phyloP scores from a whole-genome alignment of 306 rosid species.

The Medicago arabica region DNA sequence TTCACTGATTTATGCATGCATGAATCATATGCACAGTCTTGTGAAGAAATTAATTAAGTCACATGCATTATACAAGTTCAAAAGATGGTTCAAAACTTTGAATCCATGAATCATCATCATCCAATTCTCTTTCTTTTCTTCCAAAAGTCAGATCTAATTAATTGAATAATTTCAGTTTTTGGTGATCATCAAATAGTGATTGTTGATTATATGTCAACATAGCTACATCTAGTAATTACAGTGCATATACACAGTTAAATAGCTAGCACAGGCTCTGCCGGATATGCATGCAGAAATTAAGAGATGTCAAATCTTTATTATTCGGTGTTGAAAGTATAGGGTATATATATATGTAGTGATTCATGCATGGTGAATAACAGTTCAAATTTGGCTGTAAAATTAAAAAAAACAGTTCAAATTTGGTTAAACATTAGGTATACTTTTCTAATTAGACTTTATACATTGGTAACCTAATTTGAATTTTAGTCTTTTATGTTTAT shows the following conservation, averaged over 20 bases:
- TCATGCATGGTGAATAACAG: constrained; percentile 32
- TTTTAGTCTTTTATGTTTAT: neutral
- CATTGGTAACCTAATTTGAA: neutral
- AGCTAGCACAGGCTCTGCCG: neutral
- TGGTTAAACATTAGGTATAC: constrained; percentile 37
- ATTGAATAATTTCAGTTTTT: neutral
- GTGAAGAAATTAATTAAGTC: constrained; percentile 1
- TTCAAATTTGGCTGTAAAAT: constrained; percentile 6
- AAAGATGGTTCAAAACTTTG: neutral
- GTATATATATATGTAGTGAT: neutral
- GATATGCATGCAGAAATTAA: constrained; percentile 26
- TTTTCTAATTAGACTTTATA: constrained; percentile 26
- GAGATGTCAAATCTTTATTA: neutral
- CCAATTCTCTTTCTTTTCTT: neutral
- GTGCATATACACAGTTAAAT: neutral
- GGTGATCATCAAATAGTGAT: constrained; percentile 22
- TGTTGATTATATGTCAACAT: neutral
- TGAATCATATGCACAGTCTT: neutral
- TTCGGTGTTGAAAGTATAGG: constrained; percentile 29
- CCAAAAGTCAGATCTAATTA: neutral
- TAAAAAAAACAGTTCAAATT: constrained; percentile 19
- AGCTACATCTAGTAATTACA: neutral
- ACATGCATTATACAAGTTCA: neutral
- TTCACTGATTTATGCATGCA: neutral
- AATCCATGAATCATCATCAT: neutral